Evolutionary conservation across 768 basidiomycete genomes (phyloP), one percentile per base, ranked within the genome.

Genomic region (Boletus tomentosulus): DNA sequence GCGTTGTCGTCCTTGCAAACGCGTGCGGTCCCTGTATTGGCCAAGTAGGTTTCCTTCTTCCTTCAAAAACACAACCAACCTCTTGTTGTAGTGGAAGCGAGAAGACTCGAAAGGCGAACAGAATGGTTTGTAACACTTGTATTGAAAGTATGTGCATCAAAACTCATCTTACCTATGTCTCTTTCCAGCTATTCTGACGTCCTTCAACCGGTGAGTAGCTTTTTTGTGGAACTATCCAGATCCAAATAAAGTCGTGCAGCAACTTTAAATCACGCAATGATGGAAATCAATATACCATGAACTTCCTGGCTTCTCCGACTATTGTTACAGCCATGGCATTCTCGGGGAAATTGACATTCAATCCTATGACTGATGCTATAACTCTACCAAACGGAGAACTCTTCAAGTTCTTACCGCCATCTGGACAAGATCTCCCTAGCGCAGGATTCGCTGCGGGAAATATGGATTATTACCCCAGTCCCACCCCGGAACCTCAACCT

Each of bases 11-110:
- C 24, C 78, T 99, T 34, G 95, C 97, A 6, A 99, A 99, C 70
- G 97, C 97, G 3, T 99, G 97, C 61, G 97, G 97, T 48, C 97
- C 97, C 25, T 99, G 97, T 68, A 99, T 98, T 62, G 97, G 97
- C 44, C 96, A 98, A 73, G 89, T 86, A 60, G 33, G 74, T 59
- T 44, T 27, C 43, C 15, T 31, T 38, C 13, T 58, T 46, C 27
- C 34, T 50, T 42, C 25, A 8, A 46, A 44, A 16, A 48, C 51
- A 25, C 13, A 28, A 39, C 54, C 43, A 48, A 57, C 59, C 25
- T 58, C 33, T 4, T 55, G 50, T 27, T 55, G 11, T 50, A 92
- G 84, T 99, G 97, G 97, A 93, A 98, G 67, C 84, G 97, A 27
- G 84, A 86, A 43, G 93, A 92, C 58, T 85, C 86, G 64, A 81